Conservation (phyloP, 768 basidiomycete genomes). For the Xerocomus potaroensis region DNA sequence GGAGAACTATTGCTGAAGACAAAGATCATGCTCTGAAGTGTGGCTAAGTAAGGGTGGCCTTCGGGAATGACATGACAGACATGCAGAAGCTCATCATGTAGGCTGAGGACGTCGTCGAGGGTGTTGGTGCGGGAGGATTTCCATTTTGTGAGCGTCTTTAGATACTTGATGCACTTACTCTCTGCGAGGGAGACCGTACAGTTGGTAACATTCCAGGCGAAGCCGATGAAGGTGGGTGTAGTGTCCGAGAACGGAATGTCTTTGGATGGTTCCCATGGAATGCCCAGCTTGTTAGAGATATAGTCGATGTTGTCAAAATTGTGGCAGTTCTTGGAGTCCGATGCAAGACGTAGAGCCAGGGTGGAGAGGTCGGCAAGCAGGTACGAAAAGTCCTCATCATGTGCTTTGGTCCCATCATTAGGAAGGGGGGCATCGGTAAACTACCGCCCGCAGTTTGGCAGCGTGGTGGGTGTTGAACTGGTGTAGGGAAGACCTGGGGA, state of each 20-base stretch:
- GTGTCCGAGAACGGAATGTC: not conserved
- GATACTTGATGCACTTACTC: no score
- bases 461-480: not conserved
- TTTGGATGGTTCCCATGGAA: constrained; percentile 1
- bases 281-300: not conserved
- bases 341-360: no score
- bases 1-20: not conserved
- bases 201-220: constrained; percentile 1
- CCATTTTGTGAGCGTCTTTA: no score
- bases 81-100: not conserved
- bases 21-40: not conserved
- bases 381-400: not conserved
- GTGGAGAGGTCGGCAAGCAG: not conserved
- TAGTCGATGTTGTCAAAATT: not conserved
- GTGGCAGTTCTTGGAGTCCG: no score
- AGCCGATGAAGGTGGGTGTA: not conserved
- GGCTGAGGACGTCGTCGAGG: not conserved
- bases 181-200: no score
- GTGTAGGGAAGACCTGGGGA: rapidly evolving
- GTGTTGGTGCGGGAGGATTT: no score
- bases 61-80: not conserved
- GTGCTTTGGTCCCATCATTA: not conserved
- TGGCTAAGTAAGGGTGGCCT: not conserved
- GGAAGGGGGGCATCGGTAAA: not conserved
- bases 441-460: not conserved